Percentiles rank a stretch among this genome's conserved stretches.
phyloP scores from a whole-genome alignment of 1,139 yeast genomes.

The Arxiozyma heterogenica region DNA sequence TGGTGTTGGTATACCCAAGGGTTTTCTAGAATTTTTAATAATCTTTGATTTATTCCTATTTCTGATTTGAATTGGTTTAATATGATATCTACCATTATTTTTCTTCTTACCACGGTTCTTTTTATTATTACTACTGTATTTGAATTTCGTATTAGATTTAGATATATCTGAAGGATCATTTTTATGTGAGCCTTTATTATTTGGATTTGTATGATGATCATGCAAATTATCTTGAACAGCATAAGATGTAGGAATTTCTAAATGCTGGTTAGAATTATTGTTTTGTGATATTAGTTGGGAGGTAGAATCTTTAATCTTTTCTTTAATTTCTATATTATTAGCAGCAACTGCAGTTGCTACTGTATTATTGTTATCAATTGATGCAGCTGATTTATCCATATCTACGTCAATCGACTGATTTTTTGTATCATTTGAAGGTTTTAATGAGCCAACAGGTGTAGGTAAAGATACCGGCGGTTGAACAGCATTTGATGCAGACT shows the following conservation, averaged over 20 bases:
- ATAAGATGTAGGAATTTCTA: slow-evolving; percentile 10
- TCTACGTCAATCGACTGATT: slow-evolving; percentile 4
- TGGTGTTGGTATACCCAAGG: slow-evolving; percentile 55
- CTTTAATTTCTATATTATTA: background rate
- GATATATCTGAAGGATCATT: slow-evolving; percentile 12
- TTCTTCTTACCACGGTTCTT: slow-evolving; percentile 14
- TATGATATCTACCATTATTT: slow-evolving; percentile 7
- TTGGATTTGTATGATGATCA: slow-evolving; percentile 3
- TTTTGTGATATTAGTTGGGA: background rate
- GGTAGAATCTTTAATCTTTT: background rate
- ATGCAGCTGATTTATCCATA: background rate
- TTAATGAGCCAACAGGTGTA: slow-evolving; percentile 17
- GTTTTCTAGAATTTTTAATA: slow-evolving; percentile 46
- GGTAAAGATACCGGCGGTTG: slow-evolving; percentile 22
- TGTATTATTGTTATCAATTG: slow-evolving; percentile 1
- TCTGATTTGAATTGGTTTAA: slow-evolving; percentile 23
- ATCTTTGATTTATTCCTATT: slow-evolving; percentile 32
- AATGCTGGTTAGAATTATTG: slow-evolving; percentile 5
- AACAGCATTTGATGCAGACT: background rate
- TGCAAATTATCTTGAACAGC: slow-evolving; percentile 6
- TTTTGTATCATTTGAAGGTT: slow-evolving; percentile 10
- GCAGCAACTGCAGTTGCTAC: background rate
- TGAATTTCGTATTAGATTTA: slow-evolving; percentile 24
- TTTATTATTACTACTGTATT: slow-evolving; percentile 13
- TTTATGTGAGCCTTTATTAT: slow-evolving; percentile 2